Base-by-base conservation (phyloP, 768 basidiomycete genomes). In the Termitomyces sp. region DNA sequence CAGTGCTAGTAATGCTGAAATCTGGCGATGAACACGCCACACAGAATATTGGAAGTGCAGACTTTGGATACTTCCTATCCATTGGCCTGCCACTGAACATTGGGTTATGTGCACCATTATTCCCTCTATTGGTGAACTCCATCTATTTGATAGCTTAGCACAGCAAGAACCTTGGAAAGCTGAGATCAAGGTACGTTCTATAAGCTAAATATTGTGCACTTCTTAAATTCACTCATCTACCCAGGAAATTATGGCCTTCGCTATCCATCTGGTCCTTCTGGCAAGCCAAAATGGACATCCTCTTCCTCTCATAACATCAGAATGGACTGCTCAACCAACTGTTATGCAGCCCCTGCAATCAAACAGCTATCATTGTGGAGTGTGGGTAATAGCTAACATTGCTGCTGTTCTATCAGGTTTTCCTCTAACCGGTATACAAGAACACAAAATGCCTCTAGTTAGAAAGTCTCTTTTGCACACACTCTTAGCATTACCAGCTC, bases 31-130 rank as follows among this genome's bases (percentile, higher is more conserved):
- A 2, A 57, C 62, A 2, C 20, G 40, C 0, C 56, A 44, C 3
- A 64, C 63, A 0, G 28, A 55, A 14, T 79, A 69, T 56, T 77
- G 74, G 74, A 23, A n/a, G 0, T 70, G 69, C 53, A 35, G 62
- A 4, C 1, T 67, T 0, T 78, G 77, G 77, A 71, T 78, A 10
- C 50, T 79, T 13, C 77, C 75, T 0, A 73, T 78, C 13, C 74
- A 78, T 41, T 57, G 67, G 4, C 56, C 50, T 0, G 3, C 8
- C 9, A 57, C 61, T 4, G 53, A 65, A 3, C 75, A 78, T 61
- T 78, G 72, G 72, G 71, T 76, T 0, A 61, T 75, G 54, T 72
- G 70, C 60, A 64, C 65, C 4, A 63, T 70, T 0, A 53, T 61
- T 30, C 57, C 68, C 12, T 36, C 36, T 5, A 36, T 13, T 3